A percentile compares a stretch with the other conserved stretches of the same genome.
phyloP scores from a whole-genome alignment of 768 basidiomycete species.

The Lyophyllum atratum region DNA sequence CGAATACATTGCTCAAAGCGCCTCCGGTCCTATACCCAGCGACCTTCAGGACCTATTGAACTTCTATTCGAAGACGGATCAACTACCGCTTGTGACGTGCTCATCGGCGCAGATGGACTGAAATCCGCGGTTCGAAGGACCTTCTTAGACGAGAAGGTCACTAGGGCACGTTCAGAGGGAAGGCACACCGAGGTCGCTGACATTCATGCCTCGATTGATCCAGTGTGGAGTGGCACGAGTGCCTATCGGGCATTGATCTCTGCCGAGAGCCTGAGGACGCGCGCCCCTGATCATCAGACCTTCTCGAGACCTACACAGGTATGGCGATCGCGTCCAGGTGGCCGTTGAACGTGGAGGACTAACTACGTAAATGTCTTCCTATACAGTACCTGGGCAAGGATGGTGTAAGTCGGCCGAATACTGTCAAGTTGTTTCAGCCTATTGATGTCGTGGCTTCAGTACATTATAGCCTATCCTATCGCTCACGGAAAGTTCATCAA shows the following conservation, averaged over 20 bases:
- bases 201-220: conserved; percentile 45
- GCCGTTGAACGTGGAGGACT: not conserved
- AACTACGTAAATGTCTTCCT: not conserved
- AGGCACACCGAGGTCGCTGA: conserved; percentile 39
- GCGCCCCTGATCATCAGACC: conserved; percentile 48
- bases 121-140: conserved; percentile 53
- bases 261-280: conserved; percentile 43
- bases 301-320: conserved; percentile 53
- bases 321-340: conserved; percentile 11
- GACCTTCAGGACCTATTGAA: conserved; percentile 39
- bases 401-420: conserved; percentile 32
- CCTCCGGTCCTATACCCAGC: conserved; percentile 55
- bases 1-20: conserved; percentile 57
- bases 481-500: conserved; percentile 60
- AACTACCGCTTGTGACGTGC: conserved; percentile 58
- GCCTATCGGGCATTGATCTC: conserved; percentile 65
- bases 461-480: conserved; percentile 64
- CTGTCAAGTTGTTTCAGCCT: not conserved
- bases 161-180: conserved; percentile 34
- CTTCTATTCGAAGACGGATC: conserved; percentile 66
- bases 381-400: conserved; percentile 58
- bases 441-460: conserved; percentile 34
- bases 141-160: conserved; percentile 39
- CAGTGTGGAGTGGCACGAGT: conserved; percentile 59
- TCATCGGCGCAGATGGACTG: conserved; percentile 72